Base-by-base conservation (phyloP, 345 rosid species). In the Melaleuca alternifolia region DNA sequence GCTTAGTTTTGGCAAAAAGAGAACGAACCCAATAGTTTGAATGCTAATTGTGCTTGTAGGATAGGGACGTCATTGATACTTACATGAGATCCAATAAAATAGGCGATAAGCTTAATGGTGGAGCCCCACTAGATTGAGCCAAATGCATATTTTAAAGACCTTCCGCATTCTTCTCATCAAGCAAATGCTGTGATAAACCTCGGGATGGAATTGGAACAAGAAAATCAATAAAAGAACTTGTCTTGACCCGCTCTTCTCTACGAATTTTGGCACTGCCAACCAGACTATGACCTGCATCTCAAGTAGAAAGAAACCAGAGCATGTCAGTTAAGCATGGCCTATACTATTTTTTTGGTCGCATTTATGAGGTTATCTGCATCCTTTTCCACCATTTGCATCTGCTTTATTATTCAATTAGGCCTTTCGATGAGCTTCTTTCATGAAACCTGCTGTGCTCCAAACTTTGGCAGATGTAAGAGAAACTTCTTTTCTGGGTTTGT, bases 61-160 rank as follows among this genome's bases (percentile, higher is more conserved):
- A 51, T 56, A 44, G 65, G 85, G 48, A n/a, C n/a, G 51, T 46
- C 51, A 24, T 28, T 16, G 13, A 46, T 24, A 50, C 91, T 83
- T 51, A 94, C 96, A 87, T 94, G 96, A 51, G 96, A 91, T 81
- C 92, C 93, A 52, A 94, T 90, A 26, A 92, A 88, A 86, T 92
- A 94, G 53, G 94, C 94, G 15, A 94, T 87, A 82, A 94, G 92
- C 71, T 92, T 94, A 10, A 92, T 89, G 83, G 89, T 89, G 77
- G 93, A 91, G 50, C 93, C 93, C 93, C 95, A 94, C 95, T 94
- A 92, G 84, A 83, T 83, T 18, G 84, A 51, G 56, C 84, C 84
- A 48, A 83, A 83, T 7, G 51, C 24, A 54, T 83, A 83, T 28
- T 46, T 46, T n/a, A 4, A 44, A 51, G 20, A 83, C 84, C 41